phyloP scores from a whole-genome alignment of 495 filamentous ascomycete species.

The Penicillium subrubescens region DNA sequence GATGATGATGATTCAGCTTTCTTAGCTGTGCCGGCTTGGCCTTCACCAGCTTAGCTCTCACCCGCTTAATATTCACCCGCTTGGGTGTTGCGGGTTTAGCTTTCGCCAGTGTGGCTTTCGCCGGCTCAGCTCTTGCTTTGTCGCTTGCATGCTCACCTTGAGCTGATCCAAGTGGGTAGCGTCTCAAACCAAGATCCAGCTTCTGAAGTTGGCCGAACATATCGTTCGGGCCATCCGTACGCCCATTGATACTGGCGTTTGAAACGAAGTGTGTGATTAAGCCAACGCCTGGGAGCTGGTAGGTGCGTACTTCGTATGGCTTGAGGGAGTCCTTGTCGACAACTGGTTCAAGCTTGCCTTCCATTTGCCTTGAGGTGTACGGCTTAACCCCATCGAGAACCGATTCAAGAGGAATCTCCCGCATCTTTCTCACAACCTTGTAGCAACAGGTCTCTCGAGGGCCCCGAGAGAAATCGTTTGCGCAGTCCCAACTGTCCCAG shows the following conservation, averaged over 20 bases:
- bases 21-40: neutral
- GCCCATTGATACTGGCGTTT: slow-evolving; percentile 50
- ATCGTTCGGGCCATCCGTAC: slow-evolving; percentile 59
- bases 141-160: slow-evolving; percentile 33
- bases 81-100: no score
- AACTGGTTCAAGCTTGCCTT: slow-evolving; percentile 33
- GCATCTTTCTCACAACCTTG: slow-evolving; percentile 35
- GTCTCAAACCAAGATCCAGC: slow-evolving; percentile 58
- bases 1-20: neutral
- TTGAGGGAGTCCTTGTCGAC: slow-evolving; percentile 20
- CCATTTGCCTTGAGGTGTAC: neutral
- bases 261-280: slow-evolving; percentile 65
- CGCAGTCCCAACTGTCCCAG: slow-evolving; percentile 69
- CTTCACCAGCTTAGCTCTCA: neutral
- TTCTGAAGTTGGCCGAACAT: slow-evolving; percentile 65
- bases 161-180: slow-evolving; percentile 49
- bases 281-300: slow-evolving; percentile 49
- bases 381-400: neutral
- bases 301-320: slow-evolving; percentile 34
- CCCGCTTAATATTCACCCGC: no score
- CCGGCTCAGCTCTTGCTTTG: slow-evolving; percentile 7
- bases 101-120: slow-evolving; percentile 3
- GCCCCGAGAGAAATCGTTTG: neutral
- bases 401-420: slow-evolving; percentile 15
- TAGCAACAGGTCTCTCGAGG: slow-evolving; percentile 32